Conservation (phyloP, 352 stramenopile genomes). For the Phytophthora pisi region DNA sequence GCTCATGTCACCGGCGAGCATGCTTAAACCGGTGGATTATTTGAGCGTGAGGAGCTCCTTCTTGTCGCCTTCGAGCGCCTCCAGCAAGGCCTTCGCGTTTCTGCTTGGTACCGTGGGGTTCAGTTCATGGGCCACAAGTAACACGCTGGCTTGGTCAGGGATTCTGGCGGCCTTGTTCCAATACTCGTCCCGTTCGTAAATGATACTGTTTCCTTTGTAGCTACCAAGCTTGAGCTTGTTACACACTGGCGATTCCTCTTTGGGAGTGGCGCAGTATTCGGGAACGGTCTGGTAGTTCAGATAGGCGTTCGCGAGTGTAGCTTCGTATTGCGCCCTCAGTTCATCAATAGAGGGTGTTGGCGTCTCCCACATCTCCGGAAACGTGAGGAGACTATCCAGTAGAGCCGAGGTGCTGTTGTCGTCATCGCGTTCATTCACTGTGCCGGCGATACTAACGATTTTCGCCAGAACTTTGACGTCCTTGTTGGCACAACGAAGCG, state of each 20-base stretch:
- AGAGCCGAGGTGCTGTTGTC: conserved; percentile 3
- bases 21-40: not conserved
- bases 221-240: conserved; percentile 3
- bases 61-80: conserved; percentile 28
- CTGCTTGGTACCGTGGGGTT: conserved; percentile 45
- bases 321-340: conserved; percentile 17
- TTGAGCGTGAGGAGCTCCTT: conserved; percentile 51
- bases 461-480: conserved; percentile 26
- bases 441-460: not conserved
- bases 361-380: conserved; percentile 46
- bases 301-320: conserved; percentile 8
- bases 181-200: conserved; percentile 52
- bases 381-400: conserved; percentile 39
- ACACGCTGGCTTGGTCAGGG: conserved; percentile 33
- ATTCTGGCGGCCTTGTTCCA: conserved; percentile 47
- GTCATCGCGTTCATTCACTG: no score
- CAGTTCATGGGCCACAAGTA: conserved; percentile 44
- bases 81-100: conserved; percentile 39
- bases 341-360: conserved; percentile 14
- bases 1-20: no score
- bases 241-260: conserved; percentile 38
- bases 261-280: conserved; percentile 50
- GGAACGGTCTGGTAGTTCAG: no score
- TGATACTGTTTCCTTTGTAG: conserved; percentile 23
- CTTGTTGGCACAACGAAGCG: conserved; percentile 31